phyloP scores from a whole-genome alignment of 768 basidiomycete genomes.

The Pisolithus microcarpus region DNA sequence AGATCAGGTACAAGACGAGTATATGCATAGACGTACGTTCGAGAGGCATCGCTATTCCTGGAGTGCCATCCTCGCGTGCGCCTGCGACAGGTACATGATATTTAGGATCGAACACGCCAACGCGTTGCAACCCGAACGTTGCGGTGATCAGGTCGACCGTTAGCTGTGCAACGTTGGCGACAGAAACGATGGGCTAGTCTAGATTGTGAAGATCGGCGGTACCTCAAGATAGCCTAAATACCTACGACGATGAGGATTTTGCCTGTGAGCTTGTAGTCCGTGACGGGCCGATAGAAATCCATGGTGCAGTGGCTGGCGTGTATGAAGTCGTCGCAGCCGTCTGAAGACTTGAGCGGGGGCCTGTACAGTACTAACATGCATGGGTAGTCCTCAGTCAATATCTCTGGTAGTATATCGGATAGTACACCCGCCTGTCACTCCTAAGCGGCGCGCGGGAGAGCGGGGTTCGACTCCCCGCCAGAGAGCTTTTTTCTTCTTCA shows the following conservation, averaged over 20 bases:
- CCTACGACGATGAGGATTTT: conserved; percentile 26
- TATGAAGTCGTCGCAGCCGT: no score
- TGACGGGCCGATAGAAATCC: conserved; percentile 26
- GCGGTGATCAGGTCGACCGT: conserved; percentile 68
- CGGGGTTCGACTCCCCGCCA: conserved; percentile 31
- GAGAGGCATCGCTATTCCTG: conserved; percentile 64
- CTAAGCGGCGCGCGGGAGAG: conserved; percentile 16
- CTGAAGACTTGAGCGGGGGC: no score
- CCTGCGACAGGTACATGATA: conserved; percentile 69
- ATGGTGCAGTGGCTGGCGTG: conserved; percentile 5
- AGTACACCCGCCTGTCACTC: conserved; percentile 35
- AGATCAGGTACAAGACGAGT: conserved; percentile 1
- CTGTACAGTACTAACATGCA: no score
- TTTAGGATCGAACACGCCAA: conserved; percentile 58
- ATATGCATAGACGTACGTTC: conserved; percentile 51
- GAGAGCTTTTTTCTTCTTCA: conserved; percentile 8
- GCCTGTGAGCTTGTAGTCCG: conserved; percentile 21
- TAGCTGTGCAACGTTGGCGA: conserved; percentile 76
- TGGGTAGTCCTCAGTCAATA: background rate
- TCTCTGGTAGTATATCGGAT: conserved; percentile 31
- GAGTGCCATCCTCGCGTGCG: conserved; percentile 51
- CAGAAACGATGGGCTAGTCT: conserved; percentile 63
- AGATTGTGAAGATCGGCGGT: conserved; percentile 3
- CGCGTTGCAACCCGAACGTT: conserved; percentile 49
- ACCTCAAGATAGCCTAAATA: background rate